These are phyloP conservation scores for Pseudogymnoascus sp. DNA, from an alignment of 2,329 filamentous ascomycete species.

Conservation along the genomic window DNA sequence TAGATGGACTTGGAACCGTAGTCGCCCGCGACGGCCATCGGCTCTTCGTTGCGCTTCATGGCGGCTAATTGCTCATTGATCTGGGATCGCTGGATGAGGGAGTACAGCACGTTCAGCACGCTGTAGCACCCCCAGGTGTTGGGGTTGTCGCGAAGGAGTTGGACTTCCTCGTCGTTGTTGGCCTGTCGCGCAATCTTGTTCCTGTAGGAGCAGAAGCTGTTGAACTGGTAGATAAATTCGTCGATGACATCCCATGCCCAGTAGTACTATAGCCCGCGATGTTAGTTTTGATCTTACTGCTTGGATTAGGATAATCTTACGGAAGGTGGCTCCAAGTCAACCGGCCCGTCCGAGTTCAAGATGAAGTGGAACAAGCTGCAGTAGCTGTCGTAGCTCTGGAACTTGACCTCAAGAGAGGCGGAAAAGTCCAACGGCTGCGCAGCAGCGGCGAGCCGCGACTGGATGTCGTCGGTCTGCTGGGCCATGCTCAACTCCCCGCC, in stretches of 20 bases:
- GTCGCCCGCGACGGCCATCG: constrained; percentile 80
- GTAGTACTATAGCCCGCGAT: constrained; percentile 63
- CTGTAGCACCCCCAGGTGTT: constrained; percentile 99
- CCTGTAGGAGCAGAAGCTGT: constrained; percentile 96
- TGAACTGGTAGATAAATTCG: constrained; percentile 99
- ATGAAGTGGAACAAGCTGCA: constrained; percentile 99
- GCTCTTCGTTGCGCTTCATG: constrained; percentile 90
- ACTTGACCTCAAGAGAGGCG: constrained; percentile 92
- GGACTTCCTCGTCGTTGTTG: constrained; percentile 86
- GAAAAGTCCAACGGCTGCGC: constrained; percentile 95
- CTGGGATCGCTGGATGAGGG: constrained; percentile 94
- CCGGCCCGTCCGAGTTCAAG: constrained; percentile 96
- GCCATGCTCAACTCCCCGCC: constrained; percentile 66
- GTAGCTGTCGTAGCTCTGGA: constrained; percentile 98
- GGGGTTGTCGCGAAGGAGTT: constrained; percentile 88
- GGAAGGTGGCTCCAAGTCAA: constrained; percentile 92
- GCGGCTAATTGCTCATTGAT: constrained; percentile 96
- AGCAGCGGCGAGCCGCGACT: constrained; percentile 82
- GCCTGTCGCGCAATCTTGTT: constrained; percentile 79
- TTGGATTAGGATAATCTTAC: constrained; percentile 50
- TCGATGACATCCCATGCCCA: constrained; percentile 99
- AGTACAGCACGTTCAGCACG: constrained; percentile 98
- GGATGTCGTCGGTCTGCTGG: constrained; percentile 82
- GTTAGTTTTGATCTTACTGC: background rate
- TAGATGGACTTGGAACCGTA: constrained; percentile 93